A percentile compares a stretch with the other conserved stretches of the same genome.
phyloP scores from a whole-genome alignment of 495 filamentous ascomycete species.

The Clavariopsis aquatica region DNA sequence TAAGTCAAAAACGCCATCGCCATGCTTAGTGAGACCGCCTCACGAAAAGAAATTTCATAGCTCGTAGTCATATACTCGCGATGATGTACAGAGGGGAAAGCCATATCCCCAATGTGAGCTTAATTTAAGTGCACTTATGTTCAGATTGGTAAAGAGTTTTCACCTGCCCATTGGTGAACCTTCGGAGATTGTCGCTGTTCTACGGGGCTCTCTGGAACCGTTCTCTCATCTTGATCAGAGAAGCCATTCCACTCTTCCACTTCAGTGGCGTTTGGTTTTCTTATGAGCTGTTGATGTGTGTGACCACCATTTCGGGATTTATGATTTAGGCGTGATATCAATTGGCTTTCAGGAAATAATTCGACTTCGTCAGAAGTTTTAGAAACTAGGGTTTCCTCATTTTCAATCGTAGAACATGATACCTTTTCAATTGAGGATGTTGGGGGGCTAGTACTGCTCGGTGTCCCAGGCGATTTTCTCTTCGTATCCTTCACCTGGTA shows the following conservation, averaged over 20 bases:
- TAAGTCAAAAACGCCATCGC: background rate
- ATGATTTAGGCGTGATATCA: no score
- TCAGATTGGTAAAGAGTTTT: background rate
- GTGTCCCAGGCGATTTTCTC: background rate
- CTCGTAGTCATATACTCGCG: no score
- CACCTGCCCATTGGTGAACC: background rate
- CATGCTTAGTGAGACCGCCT: background rate
- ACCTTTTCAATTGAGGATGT: background rate
- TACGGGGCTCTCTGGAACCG: background rate
- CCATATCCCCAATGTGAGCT: no score
- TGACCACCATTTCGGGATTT: no score
- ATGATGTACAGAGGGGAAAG: no score
- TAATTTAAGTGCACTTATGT: no score
- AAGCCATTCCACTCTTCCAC: conserved; percentile 1
- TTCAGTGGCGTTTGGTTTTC: background rate
- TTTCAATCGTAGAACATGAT: background rate
- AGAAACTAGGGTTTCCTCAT: background rate
- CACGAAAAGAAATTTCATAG: background rate
- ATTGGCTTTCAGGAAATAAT: no score
- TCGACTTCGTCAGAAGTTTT: background rate
- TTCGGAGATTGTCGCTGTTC: background rate
- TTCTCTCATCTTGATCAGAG: background rate
- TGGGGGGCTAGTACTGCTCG: background rate
- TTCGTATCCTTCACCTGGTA: no score
- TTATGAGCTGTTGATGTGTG: background rate